Base-by-base conservation (phyloP, 1,139 yeast species). In the Casaregolazyma suthepensis region DNA sequence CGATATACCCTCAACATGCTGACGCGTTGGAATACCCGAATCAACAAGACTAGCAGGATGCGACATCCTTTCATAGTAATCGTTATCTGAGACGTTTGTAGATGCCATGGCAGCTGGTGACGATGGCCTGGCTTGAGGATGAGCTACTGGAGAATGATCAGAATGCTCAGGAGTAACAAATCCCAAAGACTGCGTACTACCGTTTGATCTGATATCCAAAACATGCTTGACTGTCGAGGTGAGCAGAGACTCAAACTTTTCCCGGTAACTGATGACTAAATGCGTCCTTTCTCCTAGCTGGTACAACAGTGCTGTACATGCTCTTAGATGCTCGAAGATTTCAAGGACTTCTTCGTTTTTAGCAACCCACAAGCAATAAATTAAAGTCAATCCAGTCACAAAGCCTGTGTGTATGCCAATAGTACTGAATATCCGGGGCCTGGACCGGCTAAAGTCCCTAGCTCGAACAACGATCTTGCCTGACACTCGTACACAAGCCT, bases 401-500 rank as follows among this genome's bases (percentile, higher is more conserved):
- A 81, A 81, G 7, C 79, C 80, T 0, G 83, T 78, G 63, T 81
- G 85, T 48, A 81, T 80, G 7, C 84, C 81, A 42, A 82, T 75
- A 0, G 82, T 79, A 0, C 85, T 79, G 62, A 79, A 83, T 1
- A 85, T 85, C 54, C 70, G 70, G 1, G 76, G 78, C 0, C 83
- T 78, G 59, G 76, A 78, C 57, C 80, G 80, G 64, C 80, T 83
- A 62, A 78, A 80, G 9, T 77, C 80, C 59, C 80, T 78, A 62
- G 80, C 79, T 15, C 80, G 69, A 59, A 78, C 82, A 62, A 85
- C 80, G 45, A 81, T 77, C 61, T 80, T 82, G 43, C 85, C 85
- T 2, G 85, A 83, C 42, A 83, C 84, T 1, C 81, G 80, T 61
- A 80, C 85, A 63, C 85, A 81, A 64, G 80, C 83, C 53, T 75